Evolutionary conservation across 2,329 filamentous ascomycete genomes (phyloP).

Genomic region (Paraphaeosphaeria minitans): DNA sequence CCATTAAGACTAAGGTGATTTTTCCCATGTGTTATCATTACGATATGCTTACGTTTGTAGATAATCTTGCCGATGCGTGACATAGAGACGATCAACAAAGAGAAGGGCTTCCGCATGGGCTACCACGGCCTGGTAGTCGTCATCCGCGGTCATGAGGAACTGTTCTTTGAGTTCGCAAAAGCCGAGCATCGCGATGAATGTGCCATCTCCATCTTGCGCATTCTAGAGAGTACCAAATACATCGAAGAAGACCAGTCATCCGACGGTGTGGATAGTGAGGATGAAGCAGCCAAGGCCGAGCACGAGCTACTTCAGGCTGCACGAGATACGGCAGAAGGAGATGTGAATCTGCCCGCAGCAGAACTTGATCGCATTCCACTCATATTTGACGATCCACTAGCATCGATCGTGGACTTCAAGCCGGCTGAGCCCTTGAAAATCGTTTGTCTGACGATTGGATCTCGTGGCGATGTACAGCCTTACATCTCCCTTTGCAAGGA

Average conservation of each 20-base stretch:
- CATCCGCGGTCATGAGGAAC: constrained; percentile 89
- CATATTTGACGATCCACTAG: constrained; percentile 85
- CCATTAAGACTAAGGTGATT: constrained; percentile 77
- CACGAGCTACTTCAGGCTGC: constrained; percentile 80
- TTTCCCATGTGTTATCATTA: constrained; percentile 12
- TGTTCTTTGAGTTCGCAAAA: constrained; percentile 92
- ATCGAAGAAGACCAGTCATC: constrained; percentile 72
- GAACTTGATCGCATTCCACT: constrained; percentile 70
- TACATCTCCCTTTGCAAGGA: constrained; percentile 97
- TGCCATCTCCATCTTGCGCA: constrained; percentile 76
- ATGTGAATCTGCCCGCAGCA: constrained; percentile 28
- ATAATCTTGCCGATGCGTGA: constrained; percentile 88
- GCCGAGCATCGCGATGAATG: constrained; percentile 86
- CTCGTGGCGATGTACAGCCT: constrained; percentile 92
- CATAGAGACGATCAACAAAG: constrained; percentile 90
- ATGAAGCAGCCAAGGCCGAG: constrained; percentile 78
- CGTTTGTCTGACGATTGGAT: constrained; percentile 94
- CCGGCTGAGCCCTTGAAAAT: constrained; percentile 78
- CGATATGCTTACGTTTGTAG: constrained; percentile 22
- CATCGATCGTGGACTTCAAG: constrained; percentile 90
- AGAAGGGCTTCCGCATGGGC: constrained; percentile 90
- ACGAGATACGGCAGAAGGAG: constrained; percentile 52
- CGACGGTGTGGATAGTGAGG: constrained; percentile 71
- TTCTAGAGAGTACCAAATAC: constrained; percentile 73
- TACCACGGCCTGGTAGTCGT: constrained; percentile 92